These are phyloP conservation scores for Boletus subcaerulescens DNA, from an alignment of 768 basidiomycete species.

Conservation along the genomic window DNA sequence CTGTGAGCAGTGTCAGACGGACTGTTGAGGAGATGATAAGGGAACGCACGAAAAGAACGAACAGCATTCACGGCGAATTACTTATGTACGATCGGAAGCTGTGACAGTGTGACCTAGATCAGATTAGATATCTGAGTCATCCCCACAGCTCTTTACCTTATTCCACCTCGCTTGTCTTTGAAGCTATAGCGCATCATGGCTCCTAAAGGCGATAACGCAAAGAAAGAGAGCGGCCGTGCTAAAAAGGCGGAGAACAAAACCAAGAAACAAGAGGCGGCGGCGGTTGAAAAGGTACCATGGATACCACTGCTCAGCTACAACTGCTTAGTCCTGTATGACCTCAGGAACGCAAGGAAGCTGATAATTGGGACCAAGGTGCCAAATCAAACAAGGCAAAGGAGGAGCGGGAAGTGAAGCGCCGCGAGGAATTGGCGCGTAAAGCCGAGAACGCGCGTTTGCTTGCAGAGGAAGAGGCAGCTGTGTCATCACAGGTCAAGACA, in stretches of 20 bases:
- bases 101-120: conserved; percentile 28
- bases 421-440: conserved; percentile 79
- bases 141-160: conserved; percentile 8
- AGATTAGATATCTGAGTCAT: conserved; percentile 24
- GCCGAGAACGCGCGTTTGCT: conserved; percentile 81
- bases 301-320: background rate
- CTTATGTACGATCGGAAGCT: conserved; percentile 4
- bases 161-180: background rate
- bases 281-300: conserved; percentile 52
- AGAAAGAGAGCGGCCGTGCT: conserved; percentile 87
- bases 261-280: conserved; percentile 67
- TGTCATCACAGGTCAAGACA: conserved; percentile 56
- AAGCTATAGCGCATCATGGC: conserved; percentile 50
- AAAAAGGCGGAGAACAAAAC: conserved; percentile 91
- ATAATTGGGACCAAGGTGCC: conserved; percentile 63
- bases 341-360: conserved; percentile 72
- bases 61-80: background rate
- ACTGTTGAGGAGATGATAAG: background rate
- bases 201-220: conserved; percentile 85
- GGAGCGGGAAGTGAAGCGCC: conserved; percentile 78
- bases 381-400: conserved; percentile 66
- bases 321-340: conserved; percentile 1
- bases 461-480: conserved; percentile 80
- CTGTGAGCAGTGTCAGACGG: background rate
- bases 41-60: background rate